Evolutionary conservation across 1,284 basidiomycete species (phyloP), one percentile per base, ranked within the genome.

Genomic region (Puccinia coronata): DNA sequence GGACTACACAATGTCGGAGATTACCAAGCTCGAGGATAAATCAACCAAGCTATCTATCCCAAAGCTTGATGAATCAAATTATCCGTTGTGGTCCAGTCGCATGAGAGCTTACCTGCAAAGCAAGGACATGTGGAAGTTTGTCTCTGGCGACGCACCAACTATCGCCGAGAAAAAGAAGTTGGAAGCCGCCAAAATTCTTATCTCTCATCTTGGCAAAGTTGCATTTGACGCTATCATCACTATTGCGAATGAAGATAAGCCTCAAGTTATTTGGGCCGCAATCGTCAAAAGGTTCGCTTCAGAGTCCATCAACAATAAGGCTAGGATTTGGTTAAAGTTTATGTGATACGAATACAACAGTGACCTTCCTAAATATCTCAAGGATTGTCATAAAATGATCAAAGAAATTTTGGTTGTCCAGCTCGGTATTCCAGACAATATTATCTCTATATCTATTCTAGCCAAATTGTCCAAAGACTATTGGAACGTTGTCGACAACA

Each of bases 401-500:
- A n/a, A n/a, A n/a, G n/a, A n/a, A n/a, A n/a, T n/a, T n/a, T n/a
- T n/a, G n/a, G n/a, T n/a, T n/a, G n/a, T n/a, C n/a, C n/a, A n/a
- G n/a, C n/a, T n/a, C n/a, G n/a, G n/a, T n/a, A n/a, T n/a, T n/a
- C n/a, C n/a, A n/a, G n/a, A n/a, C n/a, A n/a, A n/a, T n/a, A 39
- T 65, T 8, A 65, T 65, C 11, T 65, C 61, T 2, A 65, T 65
- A 20, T 65, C 39, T 1, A 39, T 61, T 36, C 34, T 61, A 5
- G 59, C 59, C 2, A 61, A 61, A 61, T 20, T 61, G 2, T 16
- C 59, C 34, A 61, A 36, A 61, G 59, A 61, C 25, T 61, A 34
- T 16, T 61, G 59, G 25, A 61, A 61, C 23, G 59, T 61, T 14
- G 59, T 61, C 59, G 59, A 61, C 34, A 61, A 61, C 34, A 31